Conservation (phyloP, 192 early-diverging fungal species). For the Spizellomyces punctatus region DNA sequence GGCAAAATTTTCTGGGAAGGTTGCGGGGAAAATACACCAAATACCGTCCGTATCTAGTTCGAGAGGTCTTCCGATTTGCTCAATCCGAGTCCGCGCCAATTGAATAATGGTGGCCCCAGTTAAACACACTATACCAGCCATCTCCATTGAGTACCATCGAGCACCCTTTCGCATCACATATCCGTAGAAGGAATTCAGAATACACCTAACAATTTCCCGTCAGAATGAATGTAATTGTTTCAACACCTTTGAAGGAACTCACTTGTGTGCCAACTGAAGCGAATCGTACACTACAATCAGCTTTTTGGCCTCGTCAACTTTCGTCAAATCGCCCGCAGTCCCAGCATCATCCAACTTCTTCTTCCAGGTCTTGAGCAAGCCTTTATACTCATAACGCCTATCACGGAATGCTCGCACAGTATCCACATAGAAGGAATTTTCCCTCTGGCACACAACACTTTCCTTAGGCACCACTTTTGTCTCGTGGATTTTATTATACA, state of each 20-base stretch:
- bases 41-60: constrained; percentile 99
- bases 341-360: constrained; percentile 75
- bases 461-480: constrained; percentile 81
- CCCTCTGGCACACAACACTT: constrained; percentile 94
- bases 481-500: constrained; percentile 82
- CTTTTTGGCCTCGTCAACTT: constrained; percentile 83
- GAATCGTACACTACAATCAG: constrained; percentile 96
- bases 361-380: constrained; percentile 90
- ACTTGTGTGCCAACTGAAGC: constrained; percentile 97
- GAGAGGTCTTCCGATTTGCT: constrained; percentile 89
- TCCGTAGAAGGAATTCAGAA: constrained; percentile 90
- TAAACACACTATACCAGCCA: constrained; percentile 98
- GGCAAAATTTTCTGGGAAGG: constrained; percentile 90
- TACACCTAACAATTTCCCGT: constrained; percentile 33
- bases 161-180: constrained; percentile 99
- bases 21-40: constrained; percentile 93
- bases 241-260: constrained; percentile 22
- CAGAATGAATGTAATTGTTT: constrained; percentile 9
- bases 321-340: constrained; percentile 62
- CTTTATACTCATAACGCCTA: constrained; percentile 97
- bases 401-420: constrained; percentile 97
- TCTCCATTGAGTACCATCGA: constrained; percentile 98
- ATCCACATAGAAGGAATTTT: constrained; percentile 97
- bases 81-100: constrained; percentile 88
- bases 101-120: constrained; percentile 98